Base-by-base conservation (phyloP, 352 stramenopile species). In the Pythium coloratum region DNA sequence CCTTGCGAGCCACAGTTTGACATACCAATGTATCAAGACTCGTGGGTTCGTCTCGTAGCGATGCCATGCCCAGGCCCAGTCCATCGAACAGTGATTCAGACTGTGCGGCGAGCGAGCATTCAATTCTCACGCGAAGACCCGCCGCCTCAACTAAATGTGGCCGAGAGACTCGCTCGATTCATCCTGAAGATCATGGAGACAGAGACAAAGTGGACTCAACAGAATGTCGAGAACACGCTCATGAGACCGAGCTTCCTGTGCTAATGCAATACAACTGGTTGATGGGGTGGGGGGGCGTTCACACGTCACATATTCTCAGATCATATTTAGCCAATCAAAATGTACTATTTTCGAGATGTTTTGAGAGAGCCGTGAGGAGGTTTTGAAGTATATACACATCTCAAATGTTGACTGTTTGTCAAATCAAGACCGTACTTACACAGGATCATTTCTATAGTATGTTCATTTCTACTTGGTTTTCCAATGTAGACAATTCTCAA, bases 391-490 rank as follows among this genome's bases (percentile, higher is more conserved):
- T n/a, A n/a, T n/a, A n/a, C n/a, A n/a, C n/a, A n/a, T n/a, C n/a
- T n/a, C n/a, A n/a, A n/a, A n/a, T n/a, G n/a, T n/a, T n/a, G n/a
- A n/a, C n/a, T n/a, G n/a, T n/a, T n/a, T n/a, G n/a, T n/a, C n/a
- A n/a, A n/a, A n/a, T n/a, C 47, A 69, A 64, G 63, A 62, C 62
- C 61, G 61, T 67, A 67, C 61, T 61, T 61, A 61, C 50, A 67
- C 61, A 67, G 61, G 61, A 69, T 69, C 63, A 69, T 69, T 69
- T 69, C 63, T 69, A 24, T 24, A 24, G 20, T 24, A 24, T 24
- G 20, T 24, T 24, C 20, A 24, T 24, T 24, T 24, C 20, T 24
- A 24, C 20, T 24, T 24, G 20, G 20, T 24, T 24, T 24, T 24
- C 20, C 20, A 24, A 24, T 24, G 20, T 24, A 24, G 20, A 24